Evolutionary conservation across 2,329 filamentous ascomycete genomes (phyloP).

Genomic region (Colletotrichum godetiae): DNA sequence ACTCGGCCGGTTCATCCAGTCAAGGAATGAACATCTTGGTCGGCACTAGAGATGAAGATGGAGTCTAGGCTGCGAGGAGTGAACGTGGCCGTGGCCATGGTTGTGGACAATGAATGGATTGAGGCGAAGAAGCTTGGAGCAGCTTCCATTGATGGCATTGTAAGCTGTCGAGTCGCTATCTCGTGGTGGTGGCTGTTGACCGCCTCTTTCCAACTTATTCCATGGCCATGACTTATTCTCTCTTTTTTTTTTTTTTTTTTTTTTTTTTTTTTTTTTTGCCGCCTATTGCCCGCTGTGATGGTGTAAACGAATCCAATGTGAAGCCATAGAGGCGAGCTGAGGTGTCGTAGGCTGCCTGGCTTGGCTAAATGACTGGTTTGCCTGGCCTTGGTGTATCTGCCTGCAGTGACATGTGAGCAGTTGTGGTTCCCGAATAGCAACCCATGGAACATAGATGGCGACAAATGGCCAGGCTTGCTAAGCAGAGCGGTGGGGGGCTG

Average conservation of each 20-base stretch:
- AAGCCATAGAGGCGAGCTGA: slow-evolving; percentile 14
- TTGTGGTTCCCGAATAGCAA: slow-evolving; percentile 23
- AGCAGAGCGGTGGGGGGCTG: slow-evolving; percentile 23
- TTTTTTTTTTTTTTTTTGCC: slow-evolving; percentile 6
- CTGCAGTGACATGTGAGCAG: slow-evolving; percentile 34
- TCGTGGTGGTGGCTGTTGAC: slow-evolving; percentile 8
- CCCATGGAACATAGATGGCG: slow-evolving; percentile 7
- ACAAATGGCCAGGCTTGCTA: slow-evolving; percentile 15
- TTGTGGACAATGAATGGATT: not conserved
- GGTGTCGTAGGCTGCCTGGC: slow-evolving; percentile 13
- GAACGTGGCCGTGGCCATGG: not conserved
- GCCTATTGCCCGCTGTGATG: not conserved
- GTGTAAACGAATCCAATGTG: slow-evolving; percentile 1
- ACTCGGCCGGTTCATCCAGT: slow-evolving; percentile 17
- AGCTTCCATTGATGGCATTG: slow-evolving; percentile 16
- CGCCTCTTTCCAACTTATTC: slow-evolving; percentile 29
- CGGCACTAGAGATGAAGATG: not conserved
- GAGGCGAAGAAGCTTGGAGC: slow-evolving; percentile 20
- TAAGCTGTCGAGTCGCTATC: not conserved
- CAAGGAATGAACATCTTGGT: not conserved
- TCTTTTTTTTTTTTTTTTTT: no score
- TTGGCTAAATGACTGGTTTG: not conserved
- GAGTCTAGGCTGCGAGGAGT: not conserved
- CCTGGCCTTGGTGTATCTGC: slow-evolving; percentile 13
- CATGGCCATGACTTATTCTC: not conserved